Percentiles rank a stretch among this genome's conserved stretches.
These are phyloP conservation scores for Brasilioporus rufonigricans DNA, from an alignment of 768 basidiomycete species.

Conservation along the genomic window DNA sequence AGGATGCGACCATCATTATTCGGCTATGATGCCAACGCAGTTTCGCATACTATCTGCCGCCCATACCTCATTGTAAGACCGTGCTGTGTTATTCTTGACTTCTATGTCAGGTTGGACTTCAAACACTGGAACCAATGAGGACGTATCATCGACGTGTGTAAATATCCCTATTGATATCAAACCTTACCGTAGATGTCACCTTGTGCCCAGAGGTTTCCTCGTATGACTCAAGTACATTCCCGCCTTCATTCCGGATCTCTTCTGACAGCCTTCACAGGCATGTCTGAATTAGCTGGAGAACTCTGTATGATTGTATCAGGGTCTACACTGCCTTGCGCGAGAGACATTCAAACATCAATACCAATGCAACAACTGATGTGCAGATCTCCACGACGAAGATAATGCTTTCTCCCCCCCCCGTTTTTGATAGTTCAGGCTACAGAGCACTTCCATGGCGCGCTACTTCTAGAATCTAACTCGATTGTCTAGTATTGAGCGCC, in stretches of 20 bases:
- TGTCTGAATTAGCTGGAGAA: constrained; percentile 3
- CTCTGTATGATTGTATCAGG: not conserved
- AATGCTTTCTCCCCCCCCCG: not conserved
- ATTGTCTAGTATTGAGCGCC: too few species aligned
- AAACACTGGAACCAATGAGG: constrained; percentile 12
- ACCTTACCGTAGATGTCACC: constrained; percentile 12
- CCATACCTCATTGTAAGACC: not conserved
- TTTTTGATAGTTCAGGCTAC: constrained; percentile 8
- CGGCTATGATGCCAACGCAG: constrained; percentile 4
- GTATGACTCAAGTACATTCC: constrained; percentile 5
- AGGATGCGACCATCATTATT: constrained; percentile 12
- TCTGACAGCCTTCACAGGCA: constrained; percentile 12
- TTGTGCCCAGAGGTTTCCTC: constrained; percentile 4
- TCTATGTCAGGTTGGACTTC: constrained; percentile 11
- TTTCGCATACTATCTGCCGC: constrained; percentile 4
- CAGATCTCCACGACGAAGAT: constrained; percentile 10
- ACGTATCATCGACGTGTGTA: constrained; percentile 16
- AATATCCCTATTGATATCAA: constrained; percentile 14
- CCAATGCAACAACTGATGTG: constrained; percentile 2
- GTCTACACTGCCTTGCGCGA: constrained; percentile 11
- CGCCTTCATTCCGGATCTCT: constrained; percentile 5
- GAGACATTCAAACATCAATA: not conserved
- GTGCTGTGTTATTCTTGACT: constrained; percentile 5
- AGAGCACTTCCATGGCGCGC: constrained; percentile 6
- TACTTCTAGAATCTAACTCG: not conserved